Evolutionary conservation across 2,329 filamentous ascomycete species (phyloP), one percentile per base, ranked within the genome.

Genomic region (Apiospora arundinis): DNA sequence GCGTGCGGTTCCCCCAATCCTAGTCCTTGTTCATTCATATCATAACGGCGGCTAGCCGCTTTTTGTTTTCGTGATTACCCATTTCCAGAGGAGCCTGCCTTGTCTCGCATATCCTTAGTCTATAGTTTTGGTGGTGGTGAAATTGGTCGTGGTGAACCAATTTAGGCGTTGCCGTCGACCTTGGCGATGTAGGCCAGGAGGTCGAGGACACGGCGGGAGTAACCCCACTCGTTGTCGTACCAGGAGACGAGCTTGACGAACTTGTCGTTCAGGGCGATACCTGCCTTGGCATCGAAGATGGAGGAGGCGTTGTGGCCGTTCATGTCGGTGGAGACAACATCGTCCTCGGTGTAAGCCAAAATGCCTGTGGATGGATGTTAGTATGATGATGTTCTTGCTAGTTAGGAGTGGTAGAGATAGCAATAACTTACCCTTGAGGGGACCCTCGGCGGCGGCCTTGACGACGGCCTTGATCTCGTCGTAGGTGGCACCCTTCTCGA

Each of bases 181-280:
- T 93, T 93, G 85, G 92, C 88, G 80, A 95, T 89, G 89, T 95
- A 92, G 85, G 89, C 87, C 83, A 90, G 83, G 80, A 96, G 92
- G 86, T 96, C 93, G 78, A 95, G 87, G 81, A 95, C 93, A 91
- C 93, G 96, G 88, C 95, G 95, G 85, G 93, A 97, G 93, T 99
- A 98, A 82, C 95, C 96, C 95, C 95, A 98, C 91, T 98, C 95
- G 90, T 98, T 98, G 90, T 97, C 95, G 88, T 97, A 97, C 96
- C 95, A 98, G 81, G 92, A 92, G 84, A 98, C 93, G 75, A 99
- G 91, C 93, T 99, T 99, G 90, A 97, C 92, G 85, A 98, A 98
- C 92, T 98, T 95, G 82, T 95, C 86, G 92, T 98, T 99, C 80
- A 99, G 92, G 77, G 95, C 93, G 87, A 99, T 98, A 90, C 96